Percentiles rank a stretch among this genome's conserved stretches.
Evolutionary conservation across 805 yeast genomes (phyloP).

Genomic region (Millerago galiae): DNA sequence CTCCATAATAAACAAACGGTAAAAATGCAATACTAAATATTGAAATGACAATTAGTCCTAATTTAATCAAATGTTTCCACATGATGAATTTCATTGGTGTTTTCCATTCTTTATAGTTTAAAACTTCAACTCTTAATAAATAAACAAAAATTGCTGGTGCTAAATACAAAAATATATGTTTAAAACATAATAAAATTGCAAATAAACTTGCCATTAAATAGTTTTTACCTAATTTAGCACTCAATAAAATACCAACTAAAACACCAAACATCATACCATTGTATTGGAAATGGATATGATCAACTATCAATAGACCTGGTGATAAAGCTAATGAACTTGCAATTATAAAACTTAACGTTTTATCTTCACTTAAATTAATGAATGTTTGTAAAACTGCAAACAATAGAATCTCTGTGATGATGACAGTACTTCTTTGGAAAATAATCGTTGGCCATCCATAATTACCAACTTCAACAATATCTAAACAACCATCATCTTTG

Average conservation of each 20-base stretch:
- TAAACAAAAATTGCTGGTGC: constrained; percentile 92
- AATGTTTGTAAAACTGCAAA: constrained; percentile 68
- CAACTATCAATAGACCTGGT: constrained; percentile 87
- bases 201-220: constrained; percentile 64
- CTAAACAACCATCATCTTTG: constrained; percentile 69
- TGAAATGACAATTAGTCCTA: constrained; percentile 55
- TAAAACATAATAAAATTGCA: constrained; percentile 78
- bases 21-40: constrained; percentile 67
- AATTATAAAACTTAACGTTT: constrained; percentile 53
- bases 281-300: constrained; percentile 95
- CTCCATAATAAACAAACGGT: constrained; percentile 60
- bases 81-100: constrained; percentile 32
- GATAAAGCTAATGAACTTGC: constrained; percentile 79
- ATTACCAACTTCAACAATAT: constrained; percentile 53
- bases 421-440: constrained; percentile 79
- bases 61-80: constrained; percentile 53
- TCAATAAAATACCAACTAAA: constrained; percentile 63
- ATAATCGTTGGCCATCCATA: constrained; percentile 76
- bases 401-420: constrained; percentile 66
- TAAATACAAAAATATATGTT: constrained; percentile 85
- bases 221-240: constrained; percentile 54
- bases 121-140: constrained; percentile 63
- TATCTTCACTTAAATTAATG: constrained; percentile 41
- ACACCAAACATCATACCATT: constrained; percentile 91
- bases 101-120: constrained; percentile 31